A percentile compares a stretch with the other conserved stretches of the same genome.
These are phyloP conservation scores for Knoxdaviesia proteae DNA, from an alignment of 2,329 filamentous ascomycete genomes.

Conservation along the genomic window DNA sequence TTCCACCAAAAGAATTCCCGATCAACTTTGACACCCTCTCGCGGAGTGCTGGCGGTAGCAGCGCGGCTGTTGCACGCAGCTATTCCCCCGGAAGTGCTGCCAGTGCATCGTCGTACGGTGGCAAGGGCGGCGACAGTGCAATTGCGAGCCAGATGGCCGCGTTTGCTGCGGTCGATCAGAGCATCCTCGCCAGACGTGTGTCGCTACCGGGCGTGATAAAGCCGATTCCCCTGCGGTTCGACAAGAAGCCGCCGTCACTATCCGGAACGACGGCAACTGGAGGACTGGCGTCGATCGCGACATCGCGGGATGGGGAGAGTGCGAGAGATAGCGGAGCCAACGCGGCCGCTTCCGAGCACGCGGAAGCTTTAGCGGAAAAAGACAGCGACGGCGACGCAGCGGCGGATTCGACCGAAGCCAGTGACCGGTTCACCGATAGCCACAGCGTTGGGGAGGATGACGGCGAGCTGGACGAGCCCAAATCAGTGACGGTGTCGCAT, in stretches of 20 bases:
- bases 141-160: constrained; percentile 32
- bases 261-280: no score
- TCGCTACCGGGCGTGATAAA: constrained; percentile 22
- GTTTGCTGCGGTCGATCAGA: constrained; percentile 43
- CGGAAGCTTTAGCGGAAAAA: background rate
- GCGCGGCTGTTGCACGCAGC: constrained; percentile 10
- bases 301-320: constrained; percentile 5
- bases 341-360: background rate
- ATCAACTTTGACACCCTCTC: constrained; percentile 15
- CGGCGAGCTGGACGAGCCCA: constrained; percentile 8
- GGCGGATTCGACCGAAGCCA: background rate
- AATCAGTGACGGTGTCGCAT: constrained; percentile 48
- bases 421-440: no score
- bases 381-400: background rate
- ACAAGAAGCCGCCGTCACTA: background rate
- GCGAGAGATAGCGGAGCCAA: no score
- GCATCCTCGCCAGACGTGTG: constrained; percentile 34
- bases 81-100: constrained; percentile 18
- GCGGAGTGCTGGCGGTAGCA: constrained; percentile 8
- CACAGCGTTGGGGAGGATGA: constrained; percentile 1
- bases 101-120: constrained; percentile 5
- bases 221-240: constrained; percentile 25
- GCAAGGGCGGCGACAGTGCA: background rate
- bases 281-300: constrained; percentile 1
- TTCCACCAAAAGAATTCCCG: constrained; percentile 22